Evolutionary conservation across 116 monocot species (phyloP).

Genomic region (Trichopus zeylanicus): DNA sequence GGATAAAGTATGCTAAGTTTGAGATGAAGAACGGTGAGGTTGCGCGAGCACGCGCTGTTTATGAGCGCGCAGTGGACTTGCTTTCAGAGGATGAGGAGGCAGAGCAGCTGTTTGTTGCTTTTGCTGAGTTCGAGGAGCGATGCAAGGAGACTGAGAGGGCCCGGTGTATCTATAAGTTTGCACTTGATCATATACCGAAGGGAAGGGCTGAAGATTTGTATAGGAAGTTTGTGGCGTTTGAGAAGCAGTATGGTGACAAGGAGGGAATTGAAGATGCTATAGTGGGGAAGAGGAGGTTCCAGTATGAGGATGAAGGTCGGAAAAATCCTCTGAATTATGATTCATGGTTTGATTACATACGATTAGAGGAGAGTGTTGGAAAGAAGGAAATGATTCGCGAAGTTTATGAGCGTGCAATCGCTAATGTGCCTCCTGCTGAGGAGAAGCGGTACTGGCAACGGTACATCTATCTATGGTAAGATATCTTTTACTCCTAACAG

Average conservation of each 20-base stretch:
- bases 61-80: constrained; percentile 66
- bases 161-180: constrained; percentile 59
- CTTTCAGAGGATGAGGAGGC: constrained; percentile 73
- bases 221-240: constrained; percentile 65
- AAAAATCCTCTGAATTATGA: constrained; percentile 85
- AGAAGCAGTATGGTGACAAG: constrained; percentile 80
- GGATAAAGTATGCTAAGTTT: constrained; percentile 76
- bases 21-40: constrained; percentile 86
- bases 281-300: constrained; percentile 82
- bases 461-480: constrained; percentile 81
- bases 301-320: constrained; percentile 85
- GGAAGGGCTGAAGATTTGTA: constrained; percentile 78
- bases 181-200: constrained; percentile 77
- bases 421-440: constrained; percentile 81
- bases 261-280: constrained; percentile 90
- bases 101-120: constrained; percentile 70
- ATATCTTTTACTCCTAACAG: not conserved
- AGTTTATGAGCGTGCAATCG: constrained; percentile 79
- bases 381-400: constrained; percentile 62
- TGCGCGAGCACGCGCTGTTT: constrained; percentile 44
- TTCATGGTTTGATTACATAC: constrained; percentile 82
- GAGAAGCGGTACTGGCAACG: constrained; percentile 95
- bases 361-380: constrained; percentile 77
- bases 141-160: constrained; percentile 80
- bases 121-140: constrained; percentile 84